Conservation (phyloP, 257 asterid genomes). For the Penstemon eatonii region DNA sequence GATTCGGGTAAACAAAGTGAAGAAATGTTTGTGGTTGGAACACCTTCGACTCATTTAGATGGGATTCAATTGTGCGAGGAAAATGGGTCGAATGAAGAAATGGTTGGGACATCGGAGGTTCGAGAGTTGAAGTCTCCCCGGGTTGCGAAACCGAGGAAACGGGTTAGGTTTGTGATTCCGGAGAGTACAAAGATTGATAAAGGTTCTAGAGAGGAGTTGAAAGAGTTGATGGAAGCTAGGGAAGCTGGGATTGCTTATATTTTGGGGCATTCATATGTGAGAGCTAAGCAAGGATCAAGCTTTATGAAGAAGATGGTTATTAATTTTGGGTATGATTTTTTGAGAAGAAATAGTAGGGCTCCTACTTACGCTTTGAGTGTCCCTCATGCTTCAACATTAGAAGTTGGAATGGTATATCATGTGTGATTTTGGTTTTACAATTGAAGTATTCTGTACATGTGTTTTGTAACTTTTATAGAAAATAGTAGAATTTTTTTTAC, state of each 20-base stretch:
- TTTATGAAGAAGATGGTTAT: conserved; percentile 64
- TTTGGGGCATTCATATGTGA: conserved; percentile 79
- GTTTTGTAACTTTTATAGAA: not conserved
- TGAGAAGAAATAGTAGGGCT: conserved; percentile 81
- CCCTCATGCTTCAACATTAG: conserved; percentile 89
- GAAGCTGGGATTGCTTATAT: conserved; percentile 87
- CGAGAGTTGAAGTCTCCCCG: conserved; percentile 46
- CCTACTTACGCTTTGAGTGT: conserved; percentile 59
- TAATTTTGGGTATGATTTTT: conserved; percentile 75
- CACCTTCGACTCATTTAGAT: conserved; percentile 57
- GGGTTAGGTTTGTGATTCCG: conserved; percentile 73
- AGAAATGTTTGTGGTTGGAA: conserved; percentile 72
- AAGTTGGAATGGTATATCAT: conserved; percentile 93
- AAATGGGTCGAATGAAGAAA: conserved; percentile 20
- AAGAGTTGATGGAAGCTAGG: conserved; percentile 80
- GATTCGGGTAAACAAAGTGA: conserved; percentile 30
- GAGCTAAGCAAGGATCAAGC: conserved; percentile 83
- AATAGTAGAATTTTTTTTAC: not conserved
- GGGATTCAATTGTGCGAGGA: conserved; percentile 51
- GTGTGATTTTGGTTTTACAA: conserved; percentile 42
- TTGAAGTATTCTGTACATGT: conserved; percentile 1
- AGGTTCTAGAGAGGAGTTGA: conserved; percentile 54
- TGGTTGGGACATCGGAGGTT: conserved; percentile 50
- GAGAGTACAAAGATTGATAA: conserved; percentile 58
- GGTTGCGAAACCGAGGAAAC: conserved; percentile 41